Percentiles rank a stretch among this genome's conserved stretches.
phyloP scores from a whole-genome alignment of 108 stramenopile genomes.

The Nitzschia inconspicua region DNA sequence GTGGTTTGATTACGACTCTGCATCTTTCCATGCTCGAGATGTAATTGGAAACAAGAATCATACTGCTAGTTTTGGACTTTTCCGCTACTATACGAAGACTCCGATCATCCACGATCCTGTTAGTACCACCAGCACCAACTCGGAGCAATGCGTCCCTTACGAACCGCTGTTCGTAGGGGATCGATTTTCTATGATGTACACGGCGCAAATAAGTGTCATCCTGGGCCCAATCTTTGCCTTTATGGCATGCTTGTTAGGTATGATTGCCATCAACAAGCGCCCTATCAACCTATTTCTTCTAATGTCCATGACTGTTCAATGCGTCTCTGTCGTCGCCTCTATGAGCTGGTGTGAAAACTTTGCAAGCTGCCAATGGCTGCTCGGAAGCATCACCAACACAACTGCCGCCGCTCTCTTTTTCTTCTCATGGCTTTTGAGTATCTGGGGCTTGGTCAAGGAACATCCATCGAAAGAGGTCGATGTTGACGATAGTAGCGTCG shows the following conservation, averaged over 20 bases:
- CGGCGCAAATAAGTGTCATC: not conserved
- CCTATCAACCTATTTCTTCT: not conserved
- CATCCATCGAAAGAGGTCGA: no score
- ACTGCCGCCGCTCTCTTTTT: not conserved
- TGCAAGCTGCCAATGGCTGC: not conserved
- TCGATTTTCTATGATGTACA: not conserved
- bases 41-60: not conserved
- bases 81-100: not conserved
- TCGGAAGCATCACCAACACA: not conserved
- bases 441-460: slow-evolving; percentile 4
- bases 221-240: slow-evolving; percentile 5
- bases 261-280: not conserved
- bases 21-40: no score
- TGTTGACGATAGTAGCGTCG: no score
- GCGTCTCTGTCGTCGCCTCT: not conserved
- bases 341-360: slow-evolving; percentile 1
- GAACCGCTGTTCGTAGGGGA: not conserved
- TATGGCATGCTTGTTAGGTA: not conserved
- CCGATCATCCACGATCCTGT: not conserved
- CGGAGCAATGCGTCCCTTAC: not conserved
- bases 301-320: not conserved
- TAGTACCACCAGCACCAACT: not conserved
- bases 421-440: not conserved
- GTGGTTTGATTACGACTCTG: not conserved
- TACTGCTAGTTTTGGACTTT: not conserved